A percentile compares a stretch with the other conserved stretches of the same genome.
These are phyloP conservation scores for Candida gigantensis DNA, from an alignment of 1,139 yeast species.

Conservation along the genomic window DNA sequence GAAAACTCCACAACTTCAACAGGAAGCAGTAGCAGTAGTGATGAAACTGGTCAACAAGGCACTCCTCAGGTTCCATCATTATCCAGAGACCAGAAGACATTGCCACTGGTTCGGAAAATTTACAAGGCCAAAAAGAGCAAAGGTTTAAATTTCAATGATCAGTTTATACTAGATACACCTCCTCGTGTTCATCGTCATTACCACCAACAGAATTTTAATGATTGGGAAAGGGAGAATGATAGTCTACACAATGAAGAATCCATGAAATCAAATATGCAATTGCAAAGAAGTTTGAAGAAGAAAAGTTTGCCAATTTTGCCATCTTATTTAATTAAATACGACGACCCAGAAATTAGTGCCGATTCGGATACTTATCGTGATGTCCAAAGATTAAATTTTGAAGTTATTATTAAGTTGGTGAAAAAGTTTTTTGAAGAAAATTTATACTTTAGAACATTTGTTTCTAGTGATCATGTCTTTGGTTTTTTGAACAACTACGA, in stretches of 20 bases:
- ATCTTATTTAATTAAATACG: constrained; percentile 22
- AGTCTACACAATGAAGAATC: constrained; percentile 10
- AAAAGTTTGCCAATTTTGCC: constrained; percentile 27
- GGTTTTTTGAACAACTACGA: constrained; percentile 33
- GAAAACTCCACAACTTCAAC: constrained; percentile 9
- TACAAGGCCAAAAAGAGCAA: constrained; percentile 5
- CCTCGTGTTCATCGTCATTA: too few species aligned
- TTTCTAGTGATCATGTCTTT: constrained; percentile 27
- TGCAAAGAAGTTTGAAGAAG: constrained; percentile 29
- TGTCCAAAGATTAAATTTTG: constrained; percentile 23
- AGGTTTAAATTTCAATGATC: not conserved
- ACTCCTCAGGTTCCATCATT: constrained; percentile 5
- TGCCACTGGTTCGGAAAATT: constrained; percentile 5
- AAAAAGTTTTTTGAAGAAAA: constrained; percentile 33
- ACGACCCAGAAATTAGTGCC: constrained; percentile 25
- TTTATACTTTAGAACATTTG: constrained; percentile 34
- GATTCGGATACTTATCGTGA: constrained; percentile 24
- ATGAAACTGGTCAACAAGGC: constrained; percentile 8
- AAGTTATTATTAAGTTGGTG: constrained; percentile 29
- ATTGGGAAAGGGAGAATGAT: constrained; percentile 16
- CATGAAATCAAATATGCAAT: constrained; percentile 12
- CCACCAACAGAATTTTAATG: constrained; percentile 2
- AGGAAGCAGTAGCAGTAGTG: constrained; percentile 12
- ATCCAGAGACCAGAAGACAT: constrained; percentile 5
- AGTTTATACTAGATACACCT: too few species aligned